Evolutionary conservation across 495 filamentous ascomycete genomes (phyloP), one percentile per base, ranked within the genome.

Genomic region (Aspergillus avenaceus): DNA sequence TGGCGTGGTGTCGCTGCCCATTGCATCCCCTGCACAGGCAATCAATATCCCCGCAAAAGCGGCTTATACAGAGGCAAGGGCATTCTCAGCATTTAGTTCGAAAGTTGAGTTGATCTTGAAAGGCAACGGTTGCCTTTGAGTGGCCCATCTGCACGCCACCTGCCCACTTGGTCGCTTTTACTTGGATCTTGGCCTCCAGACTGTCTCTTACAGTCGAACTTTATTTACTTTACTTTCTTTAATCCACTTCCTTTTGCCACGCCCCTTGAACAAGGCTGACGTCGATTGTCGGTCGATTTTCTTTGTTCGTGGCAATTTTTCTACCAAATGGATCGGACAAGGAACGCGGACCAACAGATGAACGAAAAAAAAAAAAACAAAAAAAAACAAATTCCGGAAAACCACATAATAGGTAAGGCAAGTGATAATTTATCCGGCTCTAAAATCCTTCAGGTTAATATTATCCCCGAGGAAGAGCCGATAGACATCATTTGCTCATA

Each of bases 1-100:
- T 54, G 40, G 52, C 36, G 40, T 40, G 40, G 50, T 45, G 43
- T 40, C 34, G 26, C 29, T 34, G 24, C 24, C 24, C 14, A 51
- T 44, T 42, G 12, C n/a, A 2, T 32, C 4, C 16, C 18, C 22
- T 27, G 14, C n/a, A 13, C 22, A 43, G 24, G 27, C 14, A 25
- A 29, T 27, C 14, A 27, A 24, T 18, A 25, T 44, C 24, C 24
- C 24, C 18, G 31, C 31, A 34, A 16, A n/a, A 34, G 31, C 47
- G 37, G 47, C 37, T 23, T 42, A 42, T 50, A 25, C 8, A 47
- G 28, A 21, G 28, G 29, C 8, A 27, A 29, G 29, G 25, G 16
- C 16, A 38, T 16, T 38, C n/a, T 19, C 34, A 38, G 34, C 16
- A 7, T 38, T 38, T 38, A 19, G 34, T n/a, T 9, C 18, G 16